Evolutionary conservation across 139 green algal species (phyloP), one percentile per base, ranked within the genome.

Genomic region (Closterium sp.): DNA sequence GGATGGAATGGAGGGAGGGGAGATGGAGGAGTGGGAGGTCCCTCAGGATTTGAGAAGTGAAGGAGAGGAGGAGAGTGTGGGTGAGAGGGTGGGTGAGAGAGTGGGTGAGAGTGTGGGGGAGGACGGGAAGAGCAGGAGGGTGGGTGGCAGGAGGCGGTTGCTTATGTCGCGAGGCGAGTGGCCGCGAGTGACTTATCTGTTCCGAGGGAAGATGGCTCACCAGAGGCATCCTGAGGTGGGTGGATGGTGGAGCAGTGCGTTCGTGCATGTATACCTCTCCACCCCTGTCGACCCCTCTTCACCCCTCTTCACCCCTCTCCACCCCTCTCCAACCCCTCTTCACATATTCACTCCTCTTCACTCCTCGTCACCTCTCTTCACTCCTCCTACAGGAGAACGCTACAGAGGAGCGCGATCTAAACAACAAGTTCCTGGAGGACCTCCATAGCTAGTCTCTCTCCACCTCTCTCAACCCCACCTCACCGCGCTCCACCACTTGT

Each of bases 151-250:
- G n/a, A 27, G 85, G 21, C n/a, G 85, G 24, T 27, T 87, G 28
- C 85, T 87, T 30, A 30, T 87, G 85, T 30, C n/a, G 28, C 85
- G 85, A 31, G 85, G 32, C 85, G 85, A 87, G 85, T 87, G 85
- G 85, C 62, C 70, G 62, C 88, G 88, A 2, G 87, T 91, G n/a
- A 91, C 88, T 29, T 91, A 91, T 42, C 28, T 91, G 31, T 91
- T 91, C 29, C 88, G 88, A 38, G 88, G 88, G 7, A 86, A 86
- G 62, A 91, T 91, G 88, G 86, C 86, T 13, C 86, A 89, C 13
- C 86, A 89, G 30, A 38, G 86, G 21, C 86, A 89, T 13, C 86
- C 86, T 2, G 30, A 34, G 86, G 86, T 89, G 86, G 22, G 86
- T 87, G 27, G 9, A 30, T 9, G 28, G 9, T 87, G 85, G 11